Base-by-base conservation (phyloP, 108 stramenopile genomes). In the Skeletonema menzelii region DNA sequence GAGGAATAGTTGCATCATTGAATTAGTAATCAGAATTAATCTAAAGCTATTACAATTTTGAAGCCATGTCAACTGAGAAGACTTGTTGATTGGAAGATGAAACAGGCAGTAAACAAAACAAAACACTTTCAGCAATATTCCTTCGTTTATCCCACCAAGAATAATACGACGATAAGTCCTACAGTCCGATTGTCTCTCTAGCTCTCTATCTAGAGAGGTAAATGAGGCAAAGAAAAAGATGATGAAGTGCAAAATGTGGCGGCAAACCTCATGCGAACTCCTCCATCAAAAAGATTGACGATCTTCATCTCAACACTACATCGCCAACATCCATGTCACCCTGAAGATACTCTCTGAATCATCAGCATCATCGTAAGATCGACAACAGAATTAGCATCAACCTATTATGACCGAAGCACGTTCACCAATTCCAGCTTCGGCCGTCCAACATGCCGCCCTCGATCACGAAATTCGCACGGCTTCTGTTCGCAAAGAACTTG, bases 141-240 rank as follows among this genome's bases (percentile, higher is more conserved):
- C 4, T 34, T 34, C 34, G 5, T 44, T 59, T 24, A 72, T 11
- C 70, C 60, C 20, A 72, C 35, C 65, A 88, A 63, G 63, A 86
- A 85, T 56, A 89, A 72, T 22, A 86, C 86, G 5, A 87, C 80
- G 58, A 89, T 79, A 68, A 89, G 63, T 26, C 88, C 88, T 89
- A 89, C 49, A 89, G 64, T 1, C 80, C 88, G 64, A 89, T 82
- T 4, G 88, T 82, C 63, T 89, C 88, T 13, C n/a, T n/a, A n/a
- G n/a, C n/a, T n/a, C n/a, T n/a, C n/a, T n/a, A n/a, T n/a, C n/a
- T n/a, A n/a, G n/a, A n/a, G n/a, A 89, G 49, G 59, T 72, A 89
- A 19, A 89, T 69, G 57, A 89, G 31, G 28, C 47, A 68, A 3
- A 72, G 56, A 24, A 63, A 34, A 6, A 34, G 34, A 34, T 7